Base-by-base conservation (phyloP, 2,329 filamentous ascomycete genomes). In the Xylaria sp. region DNA sequence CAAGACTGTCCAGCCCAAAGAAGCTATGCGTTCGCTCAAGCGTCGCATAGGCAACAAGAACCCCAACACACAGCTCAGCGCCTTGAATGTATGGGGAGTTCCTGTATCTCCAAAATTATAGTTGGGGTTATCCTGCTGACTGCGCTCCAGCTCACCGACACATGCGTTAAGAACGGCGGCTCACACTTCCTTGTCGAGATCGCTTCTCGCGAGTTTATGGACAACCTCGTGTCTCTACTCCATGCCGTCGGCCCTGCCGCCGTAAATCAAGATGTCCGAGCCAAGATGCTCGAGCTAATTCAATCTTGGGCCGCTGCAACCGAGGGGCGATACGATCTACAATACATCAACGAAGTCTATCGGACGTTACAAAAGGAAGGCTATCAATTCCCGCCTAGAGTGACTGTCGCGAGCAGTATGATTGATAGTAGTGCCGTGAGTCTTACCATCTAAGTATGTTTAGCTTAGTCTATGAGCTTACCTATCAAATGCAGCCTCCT, bases 161-260 rank as follows among this genome's bases (percentile, higher is more conserved):
- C 96, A 0, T 99, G 96, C 79, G 94, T 98, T 70, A 99, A 99
- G 84, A 99, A 99, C 84, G 96, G 96, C 68, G 96, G 96, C 74
- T 88, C 92, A 47, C 96, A 99, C 82, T 99, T 99, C 81, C 90
- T 99, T 59, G 87, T 91, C 73, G 96, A 99, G 83, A 96, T 99
- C 75, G 95, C 96, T 48, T 98, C 95, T 21, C 90, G 94, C 72
- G 96, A 99, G 83, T 99, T 98, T 78, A 97, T 99, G 92, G 96
- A 99, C 82, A 98, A 98, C 79, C 83, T 99, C 61, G 91, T 93
- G 21, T 98, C 95, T 40, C 86, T 99, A 18, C 86, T 99, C 37
- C 94, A 95, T 78, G 92, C 92, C 21, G 90, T 92, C 60, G 92
- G 93, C 2, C 81, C 84, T 21, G 90, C 88, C 42, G 90, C 93